Percentiles rank a stretch among this genome's conserved stretches.
phyloP scores from a whole-genome alignment of 2,329 filamentous ascomycete genomes.

The Paecilomyces niveus region DNA sequence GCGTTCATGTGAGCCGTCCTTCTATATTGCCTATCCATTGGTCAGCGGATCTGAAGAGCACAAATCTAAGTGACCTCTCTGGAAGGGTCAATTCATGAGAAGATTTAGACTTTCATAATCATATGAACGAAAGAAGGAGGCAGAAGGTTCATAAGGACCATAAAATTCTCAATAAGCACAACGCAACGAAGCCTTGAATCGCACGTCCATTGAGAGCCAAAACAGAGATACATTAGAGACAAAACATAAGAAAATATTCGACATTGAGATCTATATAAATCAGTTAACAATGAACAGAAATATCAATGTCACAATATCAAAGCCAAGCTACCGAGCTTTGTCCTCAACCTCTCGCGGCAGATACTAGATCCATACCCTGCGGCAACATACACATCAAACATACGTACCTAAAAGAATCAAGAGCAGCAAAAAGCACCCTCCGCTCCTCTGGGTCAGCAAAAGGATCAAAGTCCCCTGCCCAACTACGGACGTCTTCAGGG shows the following conservation, averaged over 20 bases:
- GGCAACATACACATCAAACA: neutral
- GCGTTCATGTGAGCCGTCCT: conserved; percentile 80
- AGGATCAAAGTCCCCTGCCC: conserved; percentile 58
- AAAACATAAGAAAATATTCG: neutral
- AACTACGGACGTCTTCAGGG: conserved; percentile 25
- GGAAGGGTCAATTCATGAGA: neutral
- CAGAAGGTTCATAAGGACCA: neutral
- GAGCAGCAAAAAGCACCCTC: conserved; percentile 67
- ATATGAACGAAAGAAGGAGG: neutral
- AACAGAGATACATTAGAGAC: neutral
- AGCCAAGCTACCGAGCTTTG: too few species aligned
- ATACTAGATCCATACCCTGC: conserved; percentile 1
- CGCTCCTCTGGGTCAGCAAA: conserved; percentile 73
- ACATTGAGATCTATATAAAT: neutral
- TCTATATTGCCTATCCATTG: conserved; percentile 64
- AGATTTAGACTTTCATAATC: neutral
- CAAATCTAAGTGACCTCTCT: neutral
- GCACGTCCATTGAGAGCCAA: neutral
- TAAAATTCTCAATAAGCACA: neutral
- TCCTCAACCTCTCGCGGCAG: too few species aligned
- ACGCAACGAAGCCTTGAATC: neutral
- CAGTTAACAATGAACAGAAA: too few species aligned
- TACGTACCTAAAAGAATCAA: conserved; percentile 84
- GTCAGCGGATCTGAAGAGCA: neutral
- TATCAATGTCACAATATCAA: too few species aligned